These are phyloP conservation scores for Dichomitus squalens DNA, from an alignment of 1,284 basidiomycete species.

Conservation along the genomic window DNA sequence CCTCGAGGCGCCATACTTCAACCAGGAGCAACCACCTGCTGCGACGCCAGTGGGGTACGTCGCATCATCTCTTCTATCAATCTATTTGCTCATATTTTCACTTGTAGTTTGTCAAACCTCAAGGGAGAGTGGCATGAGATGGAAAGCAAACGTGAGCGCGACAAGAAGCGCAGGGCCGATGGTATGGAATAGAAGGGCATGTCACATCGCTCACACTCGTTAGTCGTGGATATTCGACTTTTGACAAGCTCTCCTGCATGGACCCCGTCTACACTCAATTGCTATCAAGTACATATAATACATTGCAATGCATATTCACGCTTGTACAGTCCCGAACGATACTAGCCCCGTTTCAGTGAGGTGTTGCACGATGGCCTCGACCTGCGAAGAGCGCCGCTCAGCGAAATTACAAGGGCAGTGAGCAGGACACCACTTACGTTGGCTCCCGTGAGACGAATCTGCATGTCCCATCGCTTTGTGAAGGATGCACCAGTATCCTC, in stretches of 20 bases:
- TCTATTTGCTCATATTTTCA: neutral
- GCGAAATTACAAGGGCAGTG: neutral
- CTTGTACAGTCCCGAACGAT: conserved; percentile 36
- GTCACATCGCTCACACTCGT: neutral
- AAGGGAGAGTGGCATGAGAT: conserved; percentile 96
- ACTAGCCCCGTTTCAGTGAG: conserved; percentile 71
- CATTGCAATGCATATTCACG: conserved; percentile 28
- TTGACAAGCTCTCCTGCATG: neutral
- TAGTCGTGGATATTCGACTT: neutral
- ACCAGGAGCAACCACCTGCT: conserved; percentile 72
- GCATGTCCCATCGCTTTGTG: conserved; percentile 90
- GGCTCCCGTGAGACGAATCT: conserved; percentile 83
- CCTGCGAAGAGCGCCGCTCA: conserved; percentile 42
- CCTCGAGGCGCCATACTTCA: conserved; percentile 83
- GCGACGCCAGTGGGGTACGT: conserved; percentile 81
- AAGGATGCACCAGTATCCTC: conserved; percentile 87
- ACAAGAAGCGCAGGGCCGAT: conserved; percentile 69
- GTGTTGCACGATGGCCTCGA: conserved; percentile 81
- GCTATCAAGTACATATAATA: conserved; percentile 26
- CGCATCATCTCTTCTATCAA: neutral
- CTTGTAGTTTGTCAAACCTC: conserved; percentile 64
- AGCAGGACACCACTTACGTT: conserved; percentile 55
- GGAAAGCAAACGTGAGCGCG: conserved; percentile 85
- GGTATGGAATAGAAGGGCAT: conserved; percentile 30
- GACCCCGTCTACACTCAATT: conserved; percentile 17